phyloP scores from a whole-genome alignment of 768 basidiomycete species.

The Galerina sulciceps region DNA sequence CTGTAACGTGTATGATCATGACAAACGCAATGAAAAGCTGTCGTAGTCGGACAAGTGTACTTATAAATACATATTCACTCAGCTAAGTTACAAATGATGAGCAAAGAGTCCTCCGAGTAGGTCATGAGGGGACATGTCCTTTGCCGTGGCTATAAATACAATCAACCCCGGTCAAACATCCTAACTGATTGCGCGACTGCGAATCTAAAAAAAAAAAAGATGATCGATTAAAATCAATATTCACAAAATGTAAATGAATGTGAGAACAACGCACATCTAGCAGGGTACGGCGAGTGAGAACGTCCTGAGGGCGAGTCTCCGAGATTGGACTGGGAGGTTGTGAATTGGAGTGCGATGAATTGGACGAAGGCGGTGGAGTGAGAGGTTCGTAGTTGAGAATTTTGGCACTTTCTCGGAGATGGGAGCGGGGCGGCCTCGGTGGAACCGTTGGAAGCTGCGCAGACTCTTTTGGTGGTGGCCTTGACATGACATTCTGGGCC shows the following conservation, averaged over 20 bases:
- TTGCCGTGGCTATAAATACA: slow-evolving; percentile 20
- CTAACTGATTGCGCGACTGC: slow-evolving; percentile 13
- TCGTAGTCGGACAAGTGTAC: background rate
- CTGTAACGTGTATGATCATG: slow-evolving; percentile 13
- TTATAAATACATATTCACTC: slow-evolving; percentile 10
- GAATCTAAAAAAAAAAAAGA: slow-evolving; percentile 12
- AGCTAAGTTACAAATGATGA: slow-evolving; percentile 5
- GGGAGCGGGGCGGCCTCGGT: slow-evolving; percentile 33
- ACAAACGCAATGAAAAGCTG: background rate
- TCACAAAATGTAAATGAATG: background rate
- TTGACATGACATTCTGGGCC: slow-evolving; percentile 2
- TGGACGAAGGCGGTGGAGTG: slow-evolving; percentile 43
- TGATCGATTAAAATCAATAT: background rate
- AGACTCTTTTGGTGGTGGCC: background rate
- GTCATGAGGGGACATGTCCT: background rate
- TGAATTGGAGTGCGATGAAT: slow-evolving; percentile 34
- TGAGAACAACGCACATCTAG: slow-evolving; percentile 37
- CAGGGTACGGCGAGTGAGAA: slow-evolving; percentile 37
- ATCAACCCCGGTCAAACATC: background rate
- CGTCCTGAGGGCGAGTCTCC: slow-evolving; percentile 24
- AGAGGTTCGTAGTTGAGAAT: slow-evolving; percentile 33
- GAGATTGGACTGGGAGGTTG: slow-evolving; percentile 29
- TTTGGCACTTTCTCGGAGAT: slow-evolving; percentile 29
- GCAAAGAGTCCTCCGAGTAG: slow-evolving; percentile 8
- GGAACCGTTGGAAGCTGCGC: slow-evolving; percentile 20